A percentile compares a stretch with the other conserved stretches of the same genome.
These are phyloP conservation scores for Fraxinus dipetala DNA, from an alignment of 305 asterid species.

Conservation along the genomic window DNA sequence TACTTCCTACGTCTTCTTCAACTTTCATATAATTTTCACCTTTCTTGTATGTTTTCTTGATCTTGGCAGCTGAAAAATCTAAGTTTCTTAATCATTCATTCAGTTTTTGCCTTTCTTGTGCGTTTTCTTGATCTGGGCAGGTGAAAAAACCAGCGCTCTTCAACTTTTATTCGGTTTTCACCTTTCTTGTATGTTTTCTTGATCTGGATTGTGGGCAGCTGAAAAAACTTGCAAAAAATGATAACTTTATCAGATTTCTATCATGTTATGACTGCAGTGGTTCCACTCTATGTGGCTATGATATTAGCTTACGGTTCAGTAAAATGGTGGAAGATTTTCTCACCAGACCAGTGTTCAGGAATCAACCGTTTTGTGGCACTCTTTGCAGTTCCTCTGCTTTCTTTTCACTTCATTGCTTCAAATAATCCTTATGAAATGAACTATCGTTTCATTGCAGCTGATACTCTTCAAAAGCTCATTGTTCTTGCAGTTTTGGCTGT, in stretches of 20 bases:
- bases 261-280: constrained; percentile 94
- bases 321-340: constrained; percentile 95
- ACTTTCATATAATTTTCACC: neutral
- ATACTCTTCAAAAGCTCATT: constrained; percentile 74
- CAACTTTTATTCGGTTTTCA: neutral
- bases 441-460: constrained; percentile 83
- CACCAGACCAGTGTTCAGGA: constrained; percentile 93
- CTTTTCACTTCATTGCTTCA: constrained; percentile 84
- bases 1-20: neutral
- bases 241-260: constrained; percentile 65
- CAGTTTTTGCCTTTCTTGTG: neutral
- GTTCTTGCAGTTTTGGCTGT: constrained; percentile 54
- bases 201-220: neutral
- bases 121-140: neutral
- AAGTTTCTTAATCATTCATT: neutral
- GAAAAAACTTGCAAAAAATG: constrained; percentile 35
- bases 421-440: constrained; percentile 86
- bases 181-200: neutral
- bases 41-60: neutral
- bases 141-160: neutral
- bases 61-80: neutral
- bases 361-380: constrained; percentile 91
- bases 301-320: constrained; percentile 88
- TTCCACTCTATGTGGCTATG: constrained; percentile 98
- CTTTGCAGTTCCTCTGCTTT: constrained; percentile 89